Evolutionary conservation across 2,329 filamentous ascomycete genomes (phyloP).

Genomic region (Ophiocordyceps camponoti-rufipedis): DNA sequence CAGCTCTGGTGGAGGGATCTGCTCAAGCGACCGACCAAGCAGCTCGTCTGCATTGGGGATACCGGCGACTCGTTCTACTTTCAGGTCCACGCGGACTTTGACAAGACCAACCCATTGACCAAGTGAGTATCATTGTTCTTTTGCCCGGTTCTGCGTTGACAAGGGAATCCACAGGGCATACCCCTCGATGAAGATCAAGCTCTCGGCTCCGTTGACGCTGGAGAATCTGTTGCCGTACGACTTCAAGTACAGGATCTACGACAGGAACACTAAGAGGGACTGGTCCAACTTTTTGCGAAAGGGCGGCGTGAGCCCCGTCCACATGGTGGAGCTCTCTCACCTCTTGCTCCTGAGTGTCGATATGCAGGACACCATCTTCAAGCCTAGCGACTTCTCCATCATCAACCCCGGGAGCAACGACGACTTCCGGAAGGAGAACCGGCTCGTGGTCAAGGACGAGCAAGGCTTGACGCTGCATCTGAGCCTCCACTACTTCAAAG

Average conservation of each 20-base stretch:
- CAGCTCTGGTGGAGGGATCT: slow-evolving; percentile 86
- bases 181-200: slow-evolving; percentile 82
- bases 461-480: slow-evolving; percentile 64
- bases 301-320: slow-evolving; percentile 89
- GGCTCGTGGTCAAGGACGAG: slow-evolving; percentile 66
- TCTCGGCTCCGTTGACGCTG: slow-evolving; percentile 82
- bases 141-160: not conserved
- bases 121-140: slow-evolving; percentile 26
- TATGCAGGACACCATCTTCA: slow-evolving; percentile 91
- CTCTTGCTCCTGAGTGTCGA: slow-evolving; percentile 82
- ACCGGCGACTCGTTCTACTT: slow-evolving; percentile 88
- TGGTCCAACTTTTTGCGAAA: slow-evolving; percentile 98
- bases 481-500: slow-evolving; percentile 75
- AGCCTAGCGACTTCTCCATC: slow-evolving; percentile 88
- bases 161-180: slow-evolving; percentile 39
- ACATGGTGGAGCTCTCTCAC: slow-evolving; percentile 91
- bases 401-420: slow-evolving; percentile 81
- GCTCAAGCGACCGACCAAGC: slow-evolving; percentile 65
- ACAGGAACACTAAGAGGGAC: slow-evolving; percentile 96
- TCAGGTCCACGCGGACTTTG: slow-evolving; percentile 75
- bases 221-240: slow-evolving; percentile 93
- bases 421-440: slow-evolving; percentile 73
- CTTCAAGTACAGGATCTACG: slow-evolving; percentile 98
- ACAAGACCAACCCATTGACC: slow-evolving; percentile 67
- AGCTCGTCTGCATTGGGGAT: slow-evolving; percentile 77